These are phyloP conservation scores for Psilocybe subaeruginosa DNA, from an alignment of 768 basidiomycete genomes.

Conservation along the genomic window DNA sequence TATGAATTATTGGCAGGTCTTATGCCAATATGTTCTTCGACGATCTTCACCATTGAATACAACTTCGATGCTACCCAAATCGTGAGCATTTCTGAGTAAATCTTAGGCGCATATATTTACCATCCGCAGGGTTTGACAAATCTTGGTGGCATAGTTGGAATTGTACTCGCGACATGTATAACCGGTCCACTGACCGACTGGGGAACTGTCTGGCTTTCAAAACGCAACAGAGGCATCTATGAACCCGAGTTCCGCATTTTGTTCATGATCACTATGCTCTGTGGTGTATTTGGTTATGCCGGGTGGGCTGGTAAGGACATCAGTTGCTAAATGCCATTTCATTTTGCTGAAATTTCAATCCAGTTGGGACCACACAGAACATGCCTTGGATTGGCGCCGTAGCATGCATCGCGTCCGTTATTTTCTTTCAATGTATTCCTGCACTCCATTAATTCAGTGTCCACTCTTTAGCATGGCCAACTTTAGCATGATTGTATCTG, in stretches of 20 bases:
- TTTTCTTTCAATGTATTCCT: neutral
- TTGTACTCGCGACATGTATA: constrained; percentile 38
- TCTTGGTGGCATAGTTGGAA: constrained; percentile 45
- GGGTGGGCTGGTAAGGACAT: constrained; percentile 40
- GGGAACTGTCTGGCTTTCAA: constrained; percentile 44
- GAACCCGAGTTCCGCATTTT: constrained; percentile 49
- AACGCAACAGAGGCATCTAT: constrained; percentile 45
- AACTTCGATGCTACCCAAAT: constrained; percentile 44
- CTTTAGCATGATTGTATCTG: constrained; percentile 46
- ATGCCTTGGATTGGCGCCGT: constrained; percentile 52
- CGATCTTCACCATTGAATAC: constrained; percentile 47
- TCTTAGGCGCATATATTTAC: neutral
- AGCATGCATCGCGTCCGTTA: constrained; percentile 34
- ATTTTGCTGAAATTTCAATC: neutral
- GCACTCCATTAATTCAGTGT: neutral
- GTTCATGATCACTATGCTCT: constrained; percentile 43
- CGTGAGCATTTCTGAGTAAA: constrained; percentile 19
- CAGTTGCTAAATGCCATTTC: neutral
- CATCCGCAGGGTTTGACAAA: constrained; percentile 41
- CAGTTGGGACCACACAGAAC: constrained; percentile 39
- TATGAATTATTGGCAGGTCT: constrained; percentile 30
- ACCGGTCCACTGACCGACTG: constrained; percentile 44
- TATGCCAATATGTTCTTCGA: constrained; percentile 45
- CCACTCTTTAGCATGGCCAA: constrained; percentile 37
- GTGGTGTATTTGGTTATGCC: constrained; percentile 47